Evolutionary conservation across 2,329 filamentous ascomycete genomes (phyloP).

Genomic region (Penicillium hordei): DNA sequence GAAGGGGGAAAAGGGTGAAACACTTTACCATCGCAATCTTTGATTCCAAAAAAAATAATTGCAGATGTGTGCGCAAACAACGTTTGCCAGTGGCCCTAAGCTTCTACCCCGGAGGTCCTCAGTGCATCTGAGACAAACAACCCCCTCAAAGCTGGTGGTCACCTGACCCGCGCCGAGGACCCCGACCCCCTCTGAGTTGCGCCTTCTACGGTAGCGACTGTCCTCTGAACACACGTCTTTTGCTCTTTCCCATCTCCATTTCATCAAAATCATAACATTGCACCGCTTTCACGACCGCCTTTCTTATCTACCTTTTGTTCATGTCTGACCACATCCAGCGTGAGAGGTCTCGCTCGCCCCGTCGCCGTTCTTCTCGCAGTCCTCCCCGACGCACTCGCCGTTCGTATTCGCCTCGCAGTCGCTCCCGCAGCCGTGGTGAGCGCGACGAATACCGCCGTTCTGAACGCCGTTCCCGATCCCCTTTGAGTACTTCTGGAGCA

Average conservation of each 20-base stretch:
- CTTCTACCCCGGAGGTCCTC: constrained; percentile 20
- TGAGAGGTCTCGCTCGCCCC: constrained; percentile 69
- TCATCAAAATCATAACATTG: not conserved
- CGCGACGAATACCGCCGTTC: constrained; percentile 70
- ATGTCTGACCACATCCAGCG: constrained; percentile 58
- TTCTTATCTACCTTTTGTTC: constrained; percentile 2
- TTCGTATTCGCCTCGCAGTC: constrained; percentile 76
- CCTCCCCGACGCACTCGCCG: constrained; percentile 74
- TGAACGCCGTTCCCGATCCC: constrained; percentile 77
- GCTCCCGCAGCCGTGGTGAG: constrained; percentile 66
- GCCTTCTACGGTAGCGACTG: constrained; percentile 6
- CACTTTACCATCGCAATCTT: not conserved
- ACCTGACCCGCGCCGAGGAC: constrained; percentile 20
- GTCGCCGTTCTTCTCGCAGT: constrained; percentile 72
- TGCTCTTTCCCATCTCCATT: constrained; percentile 11
- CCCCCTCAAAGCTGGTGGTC: constrained; percentile 16
- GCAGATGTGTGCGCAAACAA: constrained; percentile 1
- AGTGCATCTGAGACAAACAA: constrained; percentile 9
- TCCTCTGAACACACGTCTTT: constrained; percentile 5
- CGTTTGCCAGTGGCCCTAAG: constrained; percentile 4
- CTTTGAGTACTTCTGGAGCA: constrained; percentile 72
- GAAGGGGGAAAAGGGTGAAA: not conserved
- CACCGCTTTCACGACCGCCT: not conserved
- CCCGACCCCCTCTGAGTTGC: constrained; percentile 7
- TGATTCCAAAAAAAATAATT: not conserved